Conservation (phyloP, 2,329 filamentous ascomycete genomes). For the Daldinia sp. region DNA sequence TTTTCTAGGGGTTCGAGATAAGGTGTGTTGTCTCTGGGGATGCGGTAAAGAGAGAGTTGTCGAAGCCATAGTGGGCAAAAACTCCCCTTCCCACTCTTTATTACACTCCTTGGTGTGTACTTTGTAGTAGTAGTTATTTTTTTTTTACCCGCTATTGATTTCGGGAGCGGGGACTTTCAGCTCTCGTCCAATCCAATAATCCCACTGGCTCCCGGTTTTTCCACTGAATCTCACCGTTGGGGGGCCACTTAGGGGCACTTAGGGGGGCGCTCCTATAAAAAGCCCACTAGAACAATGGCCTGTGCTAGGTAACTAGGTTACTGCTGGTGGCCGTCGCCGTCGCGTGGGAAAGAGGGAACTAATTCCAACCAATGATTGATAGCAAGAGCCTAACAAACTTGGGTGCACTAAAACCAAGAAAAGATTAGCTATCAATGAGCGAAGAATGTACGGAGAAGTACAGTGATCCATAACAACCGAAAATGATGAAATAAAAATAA, state of each 20-base stretch:
- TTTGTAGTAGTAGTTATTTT: constrained; percentile 20
- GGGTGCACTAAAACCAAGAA: constrained; percentile 27
- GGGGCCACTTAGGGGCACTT: constrained; percentile 2
- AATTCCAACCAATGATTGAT: constrained; percentile 27
- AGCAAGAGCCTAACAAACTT: constrained; percentile 22
- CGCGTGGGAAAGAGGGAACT: constrained; percentile 35
- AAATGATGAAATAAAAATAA: constrained; percentile 14
- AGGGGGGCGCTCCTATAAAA: constrained; percentile 25
- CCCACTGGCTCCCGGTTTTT: background rate
- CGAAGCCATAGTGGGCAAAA: constrained; percentile 52
- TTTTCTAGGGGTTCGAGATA: constrained; percentile 58
- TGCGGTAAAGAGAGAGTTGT: constrained; percentile 51
- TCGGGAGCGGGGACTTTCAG: constrained; percentile 22
- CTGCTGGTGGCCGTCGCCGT: constrained; percentile 33
- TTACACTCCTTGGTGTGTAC: constrained; percentile 27
- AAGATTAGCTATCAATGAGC: constrained; percentile 24
- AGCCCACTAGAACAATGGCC: constrained; percentile 30
- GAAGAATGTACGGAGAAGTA: background rate
- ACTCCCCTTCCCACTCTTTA: constrained; percentile 34
- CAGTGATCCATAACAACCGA: constrained; percentile 3
- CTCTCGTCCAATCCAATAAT: constrained; percentile 28
- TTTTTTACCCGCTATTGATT: constrained; percentile 43
- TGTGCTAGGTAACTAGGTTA: constrained; percentile 25
- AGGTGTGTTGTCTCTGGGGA: constrained; percentile 49
- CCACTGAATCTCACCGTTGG: constrained; percentile 5